Percentiles rank a stretch among this genome's conserved stretches.
phyloP scores from a whole-genome alignment of 1,284 basidiomycete species.

The Ceraceosorus bombacis region DNA sequence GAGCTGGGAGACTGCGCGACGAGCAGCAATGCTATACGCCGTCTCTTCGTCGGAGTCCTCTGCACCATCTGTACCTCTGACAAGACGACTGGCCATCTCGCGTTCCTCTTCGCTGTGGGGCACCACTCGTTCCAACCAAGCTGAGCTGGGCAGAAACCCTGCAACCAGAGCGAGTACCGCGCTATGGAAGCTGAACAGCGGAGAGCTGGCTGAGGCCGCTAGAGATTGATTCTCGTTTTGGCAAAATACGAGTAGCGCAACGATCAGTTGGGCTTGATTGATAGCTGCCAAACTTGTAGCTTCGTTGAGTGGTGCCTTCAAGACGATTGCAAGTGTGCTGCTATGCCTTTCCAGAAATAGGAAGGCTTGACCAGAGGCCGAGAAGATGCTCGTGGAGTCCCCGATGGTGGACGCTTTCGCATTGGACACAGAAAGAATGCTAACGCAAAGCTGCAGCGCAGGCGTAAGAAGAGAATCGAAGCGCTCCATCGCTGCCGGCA shows the following conservation, averaged over 20 bases:
- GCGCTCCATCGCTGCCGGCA: constrained; percentile 75
- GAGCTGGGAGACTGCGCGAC: constrained; percentile 22
- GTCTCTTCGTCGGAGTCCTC: constrained; percentile 14
- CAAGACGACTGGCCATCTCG: constrained; percentile 47
- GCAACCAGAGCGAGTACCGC: constrained; percentile 71
- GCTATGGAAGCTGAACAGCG: constrained; percentile 56
- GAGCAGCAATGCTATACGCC: constrained; percentile 28
- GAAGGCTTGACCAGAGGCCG: constrained; percentile 55
- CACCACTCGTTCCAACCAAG: constrained; percentile 58
- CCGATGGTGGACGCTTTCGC: not conserved
- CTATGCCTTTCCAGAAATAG: constrained; percentile 70
- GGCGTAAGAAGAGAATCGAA: constrained; percentile 84
- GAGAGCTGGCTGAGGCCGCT: constrained; percentile 61
- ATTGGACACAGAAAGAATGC: constrained; percentile 48
- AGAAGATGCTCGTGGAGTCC: not conserved
- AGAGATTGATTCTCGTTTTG: constrained; percentile 64
- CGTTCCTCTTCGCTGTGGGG: constrained; percentile 67
- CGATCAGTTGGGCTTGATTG: constrained; percentile 68
- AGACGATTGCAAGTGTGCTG: constrained; percentile 68
- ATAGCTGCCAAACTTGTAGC: constrained; percentile 60
- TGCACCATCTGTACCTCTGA: not conserved
- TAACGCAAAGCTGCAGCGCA: constrained; percentile 66
- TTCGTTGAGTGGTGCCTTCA: constrained; percentile 64
- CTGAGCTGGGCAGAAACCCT: constrained; percentile 61
- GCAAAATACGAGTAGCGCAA: constrained; percentile 62